Evolutionary conservation across 2,329 filamentous ascomycete species (phyloP).

Genomic region (Scedosporium apiospermum): DNA sequence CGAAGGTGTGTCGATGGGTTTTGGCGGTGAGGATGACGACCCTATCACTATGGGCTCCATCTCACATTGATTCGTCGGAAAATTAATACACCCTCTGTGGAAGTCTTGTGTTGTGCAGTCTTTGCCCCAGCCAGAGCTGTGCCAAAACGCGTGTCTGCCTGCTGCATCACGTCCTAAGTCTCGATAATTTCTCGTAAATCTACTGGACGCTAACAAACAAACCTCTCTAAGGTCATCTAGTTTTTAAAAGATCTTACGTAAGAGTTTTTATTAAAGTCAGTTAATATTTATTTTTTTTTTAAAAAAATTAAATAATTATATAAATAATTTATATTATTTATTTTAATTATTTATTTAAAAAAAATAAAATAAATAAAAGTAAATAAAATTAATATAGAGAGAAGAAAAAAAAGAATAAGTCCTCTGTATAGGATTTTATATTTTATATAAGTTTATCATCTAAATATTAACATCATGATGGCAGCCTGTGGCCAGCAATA

Average conservation of each 20-base stretch:
- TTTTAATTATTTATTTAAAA: background rate
- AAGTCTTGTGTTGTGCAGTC: background rate
- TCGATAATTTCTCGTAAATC: too few relatives aligned
- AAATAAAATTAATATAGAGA: too few relatives aligned
- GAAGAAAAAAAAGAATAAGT: background rate
- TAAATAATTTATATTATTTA: background rate
- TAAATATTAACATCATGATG: too few relatives aligned
- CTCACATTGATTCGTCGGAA: background rate
- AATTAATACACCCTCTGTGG: background rate
- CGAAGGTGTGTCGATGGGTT: background rate
- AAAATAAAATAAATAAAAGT: background rate
- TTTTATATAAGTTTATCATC: background rate
- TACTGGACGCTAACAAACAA: too few relatives aligned
- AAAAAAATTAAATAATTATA: too few relatives aligned
- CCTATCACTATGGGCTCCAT: background rate
- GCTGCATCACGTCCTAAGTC: background rate
- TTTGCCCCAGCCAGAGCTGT: background rate
- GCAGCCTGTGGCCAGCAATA: too few relatives aligned
- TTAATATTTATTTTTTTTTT: too few relatives aligned
- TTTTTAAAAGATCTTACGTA: too few relatives aligned
- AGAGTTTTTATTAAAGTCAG: too few relatives aligned
- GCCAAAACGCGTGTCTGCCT: background rate
- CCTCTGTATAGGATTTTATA: background rate
- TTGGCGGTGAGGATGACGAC: background rate
- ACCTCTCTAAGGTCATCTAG: too few relatives aligned